These are phyloP conservation scores for Incumbomyces lentus DNA, from an alignment of 2,329 filamentous ascomycete species.

Conservation along the genomic window DNA sequence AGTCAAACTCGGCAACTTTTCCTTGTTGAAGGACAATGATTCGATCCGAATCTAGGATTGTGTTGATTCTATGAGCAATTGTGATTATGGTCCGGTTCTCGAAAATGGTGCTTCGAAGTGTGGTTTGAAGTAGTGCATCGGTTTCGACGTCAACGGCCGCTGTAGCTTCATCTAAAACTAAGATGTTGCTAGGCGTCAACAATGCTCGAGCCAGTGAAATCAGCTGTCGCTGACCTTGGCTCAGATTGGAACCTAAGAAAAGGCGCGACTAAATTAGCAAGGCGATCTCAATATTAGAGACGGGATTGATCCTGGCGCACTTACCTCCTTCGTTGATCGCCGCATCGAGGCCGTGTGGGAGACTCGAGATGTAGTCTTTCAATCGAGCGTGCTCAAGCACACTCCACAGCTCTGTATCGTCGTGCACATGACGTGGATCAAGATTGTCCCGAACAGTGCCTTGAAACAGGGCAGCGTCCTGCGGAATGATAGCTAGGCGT, in stretches of 20 bases:
- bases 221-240: conserved; percentile 87
- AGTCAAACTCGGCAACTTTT: conserved; percentile 85
- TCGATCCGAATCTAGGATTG: conserved; percentile 77
- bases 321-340: conserved; percentile 86
- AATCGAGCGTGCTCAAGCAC: conserved; percentile 87
- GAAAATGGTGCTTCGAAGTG: conserved; percentile 58
- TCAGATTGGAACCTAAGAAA: conserved; percentile 76
- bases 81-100: conserved; percentile 93
- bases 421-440: conserved; percentile 86
- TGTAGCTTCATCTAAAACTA: conserved; percentile 94
- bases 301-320: conserved; percentile 27
- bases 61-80: conserved; percentile 96
- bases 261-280: neutral
- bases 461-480: conserved; percentile 93
- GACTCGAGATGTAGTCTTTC: conserved; percentile 75
- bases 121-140: conserved; percentile 54
- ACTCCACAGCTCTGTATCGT: conserved; percentile 95
- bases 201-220: conserved; percentile 88
- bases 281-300: conserved; percentile 1
- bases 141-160: conserved; percentile 64
- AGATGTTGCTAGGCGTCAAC: conserved; percentile 89
- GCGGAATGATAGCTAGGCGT: conserved; percentile 89
- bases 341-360: conserved; percentile 85
- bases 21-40: conserved; percentile 91
- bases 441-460: conserved; percentile 89